phyloP scores from a whole-genome alignment of 805 yeast genomes.

The Wickerhamomyces tratensis region DNA sequence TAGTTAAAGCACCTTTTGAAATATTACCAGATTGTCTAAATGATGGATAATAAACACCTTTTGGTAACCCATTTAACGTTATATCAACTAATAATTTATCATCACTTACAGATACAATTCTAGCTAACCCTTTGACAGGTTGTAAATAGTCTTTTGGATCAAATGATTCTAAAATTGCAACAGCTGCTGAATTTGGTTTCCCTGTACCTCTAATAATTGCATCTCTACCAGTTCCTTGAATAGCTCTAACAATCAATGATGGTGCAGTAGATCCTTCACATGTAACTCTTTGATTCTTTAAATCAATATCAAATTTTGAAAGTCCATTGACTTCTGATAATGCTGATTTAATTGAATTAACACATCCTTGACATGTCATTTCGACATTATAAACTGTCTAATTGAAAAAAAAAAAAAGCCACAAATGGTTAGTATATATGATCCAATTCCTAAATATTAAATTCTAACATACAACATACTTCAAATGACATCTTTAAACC shows the following conservation, averaged over 20 bases:
- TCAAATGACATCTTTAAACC: neutral
- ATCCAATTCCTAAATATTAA: too few relatives aligned
- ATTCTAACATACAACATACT: neutral
- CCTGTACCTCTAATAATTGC: conserved; percentile 93
- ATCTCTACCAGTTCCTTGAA: conserved; percentile 72
- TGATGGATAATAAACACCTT: conserved; percentile 61
- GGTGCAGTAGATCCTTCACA: conserved; percentile 72
- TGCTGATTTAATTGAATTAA: conserved; percentile 45
- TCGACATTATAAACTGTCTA: conserved; percentile 74
- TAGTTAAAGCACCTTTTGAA: conserved; percentile 58
- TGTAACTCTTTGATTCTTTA: conserved; percentile 49
- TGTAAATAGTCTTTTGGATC: conserved; percentile 23
- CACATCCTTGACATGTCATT: conserved; percentile 69
- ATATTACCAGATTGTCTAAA: conserved; percentile 69
- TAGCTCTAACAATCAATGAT: conserved; percentile 54
- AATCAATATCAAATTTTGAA: conserved; percentile 42
- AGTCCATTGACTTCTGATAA: conserved; percentile 43
- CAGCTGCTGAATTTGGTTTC: conserved; percentile 80
- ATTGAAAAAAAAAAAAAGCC: too few relatives aligned
- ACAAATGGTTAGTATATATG: too few relatives aligned
- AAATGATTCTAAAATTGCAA: conserved; percentile 75
- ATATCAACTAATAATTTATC: conserved; percentile 59
- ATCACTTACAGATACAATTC: conserved; percentile 62
- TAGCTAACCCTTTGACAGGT: conserved; percentile 79
- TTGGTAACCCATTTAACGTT: conserved; percentile 59